A percentile compares a stretch with the other conserved stretches of the same genome.
Conservation (phyloP, 257 asterid species). For the Fraxinus cuspidata region DNA sequence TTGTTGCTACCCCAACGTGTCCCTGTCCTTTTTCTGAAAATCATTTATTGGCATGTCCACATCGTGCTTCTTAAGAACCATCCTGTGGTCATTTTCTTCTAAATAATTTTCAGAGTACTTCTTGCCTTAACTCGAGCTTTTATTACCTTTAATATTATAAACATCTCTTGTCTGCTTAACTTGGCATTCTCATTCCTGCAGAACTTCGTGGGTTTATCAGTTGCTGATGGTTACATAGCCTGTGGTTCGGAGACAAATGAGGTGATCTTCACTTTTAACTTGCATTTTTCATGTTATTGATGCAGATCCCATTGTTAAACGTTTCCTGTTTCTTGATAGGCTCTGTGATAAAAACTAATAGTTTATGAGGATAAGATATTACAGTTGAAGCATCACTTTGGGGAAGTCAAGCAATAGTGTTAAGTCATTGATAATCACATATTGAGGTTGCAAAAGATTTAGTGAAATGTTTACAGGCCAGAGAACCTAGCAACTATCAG, state of each 20-base stretch:
- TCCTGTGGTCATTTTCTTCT: slow-evolving; percentile 14
- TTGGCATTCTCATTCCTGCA: slow-evolving; percentile 42
- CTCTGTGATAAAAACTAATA: not conserved
- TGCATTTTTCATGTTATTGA: slow-evolving; percentile 14
- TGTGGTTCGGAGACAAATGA: slow-evolving; percentile 97
- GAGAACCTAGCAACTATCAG: not conserved
- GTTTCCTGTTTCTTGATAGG: not conserved
- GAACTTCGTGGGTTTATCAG: slow-evolving; percentile 95
- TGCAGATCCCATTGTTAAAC: not conserved
- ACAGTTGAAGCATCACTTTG: not conserved
- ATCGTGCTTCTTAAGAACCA: not conserved
- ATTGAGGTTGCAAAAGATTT: not conserved
- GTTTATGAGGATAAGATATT: not conserved
- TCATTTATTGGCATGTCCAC: no score
- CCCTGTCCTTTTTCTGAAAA: no score
- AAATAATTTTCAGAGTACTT: not conserved
- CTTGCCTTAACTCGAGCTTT: not conserved
- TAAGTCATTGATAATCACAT: not conserved
- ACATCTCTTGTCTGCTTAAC: slow-evolving; percentile 23
- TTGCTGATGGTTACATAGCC: slow-evolving; percentile 80
- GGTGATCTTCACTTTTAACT: slow-evolving; percentile 40
- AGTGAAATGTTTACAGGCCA: not conserved
- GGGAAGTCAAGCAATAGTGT: not conserved
- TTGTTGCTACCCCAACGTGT: no score
- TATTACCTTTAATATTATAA: slow-evolving; percentile 5